These are phyloP conservation scores for Kluyveromyces starmeri DNA, from an alignment of 805 yeast genomes.

Conservation along the genomic window DNA sequence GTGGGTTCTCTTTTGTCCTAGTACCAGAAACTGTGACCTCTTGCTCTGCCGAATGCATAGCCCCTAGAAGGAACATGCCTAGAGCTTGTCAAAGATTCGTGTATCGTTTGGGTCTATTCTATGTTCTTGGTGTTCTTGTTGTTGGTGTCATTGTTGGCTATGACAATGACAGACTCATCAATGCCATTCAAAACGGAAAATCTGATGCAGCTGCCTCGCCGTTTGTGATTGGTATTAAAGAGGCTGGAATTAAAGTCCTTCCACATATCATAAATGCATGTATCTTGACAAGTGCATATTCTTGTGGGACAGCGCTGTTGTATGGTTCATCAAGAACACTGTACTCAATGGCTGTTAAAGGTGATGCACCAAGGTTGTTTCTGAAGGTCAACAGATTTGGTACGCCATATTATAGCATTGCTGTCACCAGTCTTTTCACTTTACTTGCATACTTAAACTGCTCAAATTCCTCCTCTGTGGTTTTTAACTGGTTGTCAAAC, in stretches of 20 bases:
- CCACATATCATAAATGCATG: conserved; percentile 41
- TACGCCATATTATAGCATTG: conserved; percentile 37
- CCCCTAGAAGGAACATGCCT: conserved; percentile 42
- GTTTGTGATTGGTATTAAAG: conserved; percentile 40
- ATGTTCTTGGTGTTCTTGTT: conserved; percentile 43
- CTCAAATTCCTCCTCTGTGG: conserved; percentile 39
- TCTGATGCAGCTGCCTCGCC: conserved; percentile 39
- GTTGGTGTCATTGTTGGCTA: conserved; percentile 52
- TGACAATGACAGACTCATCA: conserved; percentile 34
- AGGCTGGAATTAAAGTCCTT: conserved; percentile 40
- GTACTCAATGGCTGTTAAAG: conserved; percentile 33
- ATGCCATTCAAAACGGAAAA: conserved; percentile 27
- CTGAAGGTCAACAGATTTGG: conserved; percentile 39
- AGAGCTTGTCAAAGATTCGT: conserved; percentile 46
- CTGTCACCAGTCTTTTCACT: conserved; percentile 19
- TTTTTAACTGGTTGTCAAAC: conserved; percentile 55
- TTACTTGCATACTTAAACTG: conserved; percentile 43
- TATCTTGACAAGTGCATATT: conserved; percentile 37
- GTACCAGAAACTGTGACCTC: conserved; percentile 44
- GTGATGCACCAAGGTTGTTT: conserved; percentile 40
- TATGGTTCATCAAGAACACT: conserved; percentile 44
- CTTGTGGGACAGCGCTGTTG: conserved; percentile 35
- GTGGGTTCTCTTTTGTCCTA: conserved; percentile 43
- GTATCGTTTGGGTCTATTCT: conserved; percentile 45
- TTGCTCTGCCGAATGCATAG: conserved; percentile 39